Conservation (phyloP, 75 land plant species). For the Larix kaempferi region DNA sequence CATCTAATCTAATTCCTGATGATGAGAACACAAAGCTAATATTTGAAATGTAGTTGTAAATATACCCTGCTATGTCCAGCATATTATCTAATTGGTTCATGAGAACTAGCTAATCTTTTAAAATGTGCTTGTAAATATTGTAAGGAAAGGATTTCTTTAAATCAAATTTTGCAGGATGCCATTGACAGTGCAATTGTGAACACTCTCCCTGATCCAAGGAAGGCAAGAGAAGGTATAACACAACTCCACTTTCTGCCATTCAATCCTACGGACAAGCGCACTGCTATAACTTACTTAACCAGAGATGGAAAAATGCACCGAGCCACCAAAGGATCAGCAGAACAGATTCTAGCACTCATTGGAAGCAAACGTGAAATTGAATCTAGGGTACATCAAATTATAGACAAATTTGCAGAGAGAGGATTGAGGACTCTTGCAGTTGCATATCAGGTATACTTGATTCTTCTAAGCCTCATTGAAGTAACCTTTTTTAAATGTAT, state of each 20-base stretch:
- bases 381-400: slow-evolving; percentile 35
- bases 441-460: slow-evolving; percentile 29
- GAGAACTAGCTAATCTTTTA: no score
- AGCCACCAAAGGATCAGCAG: slow-evolving; percentile 35
- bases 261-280: slow-evolving; percentile 35
- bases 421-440: slow-evolving; percentile 56
- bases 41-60: no score
- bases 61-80: no score
- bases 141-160: no score
- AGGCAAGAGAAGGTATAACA: slow-evolving; percentile 28
- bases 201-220: slow-evolving; percentile 26
- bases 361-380: slow-evolving; percentile 28
- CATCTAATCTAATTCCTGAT: neutral
- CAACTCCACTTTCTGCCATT: slow-evolving; percentile 29
- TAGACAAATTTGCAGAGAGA: slow-evolving; percentile 58
- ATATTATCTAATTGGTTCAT: no score
- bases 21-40: no score
- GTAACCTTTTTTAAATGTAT: no score
- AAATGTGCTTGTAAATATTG: no score
- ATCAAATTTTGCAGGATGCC: slow-evolving; percentile 22
- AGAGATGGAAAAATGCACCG: slow-evolving; percentile 38
- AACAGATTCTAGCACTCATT: slow-evolving; percentile 43
- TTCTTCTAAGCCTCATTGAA: neutral
- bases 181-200: slow-evolving; percentile 35
- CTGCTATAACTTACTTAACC: slow-evolving; percentile 29